Evolutionary conservation across 2,329 filamentous ascomycete species (phyloP).

Genomic region (Paecilomyces sp.): DNA sequence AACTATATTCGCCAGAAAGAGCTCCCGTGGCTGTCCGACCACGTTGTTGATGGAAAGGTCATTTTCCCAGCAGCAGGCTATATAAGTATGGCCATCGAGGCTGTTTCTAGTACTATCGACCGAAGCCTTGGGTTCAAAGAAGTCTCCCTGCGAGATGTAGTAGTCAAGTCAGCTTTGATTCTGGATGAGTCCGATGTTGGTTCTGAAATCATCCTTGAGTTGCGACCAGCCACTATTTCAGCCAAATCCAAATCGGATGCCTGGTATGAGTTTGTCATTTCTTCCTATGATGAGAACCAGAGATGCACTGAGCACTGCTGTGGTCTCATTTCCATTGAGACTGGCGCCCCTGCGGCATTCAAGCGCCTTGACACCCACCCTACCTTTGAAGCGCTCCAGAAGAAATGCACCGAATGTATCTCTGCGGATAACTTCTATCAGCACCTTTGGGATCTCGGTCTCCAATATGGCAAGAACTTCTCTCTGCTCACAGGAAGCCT

Average conservation of each 20-base stretch:
- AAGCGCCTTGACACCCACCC: conserved; percentile 4
- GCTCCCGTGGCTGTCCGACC: conserved; percentile 15
- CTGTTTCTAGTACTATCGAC: conserved; percentile 14
- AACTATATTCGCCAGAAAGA: conserved; percentile 15
- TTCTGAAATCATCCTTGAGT: conserved; percentile 12
- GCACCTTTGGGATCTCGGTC: conserved; percentile 10
- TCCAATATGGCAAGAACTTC: conserved; percentile 15
- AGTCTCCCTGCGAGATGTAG: not conserved
- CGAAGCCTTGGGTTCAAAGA: conserved; percentile 9
- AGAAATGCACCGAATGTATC: conserved; percentile 8
- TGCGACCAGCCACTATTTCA: conserved; percentile 8
- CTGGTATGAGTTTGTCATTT: conserved; percentile 17
- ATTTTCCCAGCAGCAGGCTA: conserved; percentile 18
- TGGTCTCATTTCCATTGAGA: conserved; percentile 12
- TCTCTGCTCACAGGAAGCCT: conserved; percentile 11
- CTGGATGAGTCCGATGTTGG: conserved; percentile 11
- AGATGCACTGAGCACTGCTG: conserved; percentile 13
- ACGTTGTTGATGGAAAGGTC: conserved; percentile 12
- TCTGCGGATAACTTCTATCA: conserved; percentile 10
- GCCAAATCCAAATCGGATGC: conserved; percentile 9
- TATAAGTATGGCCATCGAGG: conserved; percentile 18
- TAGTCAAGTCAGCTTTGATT: conserved; percentile 13
- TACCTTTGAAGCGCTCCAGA: conserved; percentile 7
- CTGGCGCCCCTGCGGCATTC: conserved; percentile 7
- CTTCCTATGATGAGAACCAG: conserved; percentile 10